Evolutionary conservation across 2,329 filamentous ascomycete species (phyloP), one percentile per base, ranked within the genome.

Genomic region (Curvularia lunata): DNA sequence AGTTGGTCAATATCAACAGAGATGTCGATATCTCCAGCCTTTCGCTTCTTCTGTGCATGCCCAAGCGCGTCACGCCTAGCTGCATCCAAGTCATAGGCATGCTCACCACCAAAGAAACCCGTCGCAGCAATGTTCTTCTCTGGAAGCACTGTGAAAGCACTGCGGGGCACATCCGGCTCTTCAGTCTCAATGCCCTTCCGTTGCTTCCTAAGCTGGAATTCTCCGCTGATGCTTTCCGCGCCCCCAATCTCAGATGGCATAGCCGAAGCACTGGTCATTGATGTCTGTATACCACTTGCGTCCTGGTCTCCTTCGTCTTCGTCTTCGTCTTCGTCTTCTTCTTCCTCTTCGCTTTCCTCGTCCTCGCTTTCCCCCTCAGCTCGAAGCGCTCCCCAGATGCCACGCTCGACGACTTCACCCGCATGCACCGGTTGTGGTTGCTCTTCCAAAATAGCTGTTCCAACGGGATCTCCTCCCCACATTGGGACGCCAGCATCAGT

Each of bases 81-180:
- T 63, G 81, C 86, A 61, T 84, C 89, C 61, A 99, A 84, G 78
- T 99, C 93, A 78, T 99, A 99, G 16, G 90, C 90, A 72, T 92
- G 90, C 74, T 98, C 94, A 68, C 91, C 93, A 67, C 95, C 95
- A 75, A 99, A 98, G 85, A 99, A 98, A 45, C 95, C 95, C 67
- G 93, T 90, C 5, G 91, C 87, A 50, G 89, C 87, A 21, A 93
- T 89, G 73, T 94, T 89, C 56, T 91, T 90, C 79, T 99, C 94
- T 10, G 92, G 92, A 21, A 99, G 85, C 47, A 99, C 88, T 19
- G 92, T 92, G 77, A 95, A 97, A 16, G 95, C 92, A 21, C 89
- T 88, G 63, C 91, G 88, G 7, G 91, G 91, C 13, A 64, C 67
- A 16, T 81, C 84, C 0, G 87, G 86, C 60, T 96, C 92, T 75